phyloP scores from a whole-genome alignment of 2,329 filamentous ascomycete genomes.

The Ophiostoma pallidulum region DNA sequence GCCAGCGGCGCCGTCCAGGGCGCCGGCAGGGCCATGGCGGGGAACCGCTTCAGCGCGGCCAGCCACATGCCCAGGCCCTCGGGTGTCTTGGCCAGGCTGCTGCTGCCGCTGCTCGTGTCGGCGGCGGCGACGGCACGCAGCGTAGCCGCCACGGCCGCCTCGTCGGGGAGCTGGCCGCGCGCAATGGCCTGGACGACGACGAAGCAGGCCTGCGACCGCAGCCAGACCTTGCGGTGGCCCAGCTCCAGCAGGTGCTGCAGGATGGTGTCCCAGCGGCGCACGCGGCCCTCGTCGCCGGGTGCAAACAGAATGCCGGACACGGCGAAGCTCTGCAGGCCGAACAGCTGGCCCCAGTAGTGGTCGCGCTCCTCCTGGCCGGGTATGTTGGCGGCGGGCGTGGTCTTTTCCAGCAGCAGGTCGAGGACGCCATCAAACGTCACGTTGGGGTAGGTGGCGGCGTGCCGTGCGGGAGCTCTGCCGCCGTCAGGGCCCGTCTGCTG shows the following conservation, averaged over 20 bases:
- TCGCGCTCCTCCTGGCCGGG: conserved; percentile 73
- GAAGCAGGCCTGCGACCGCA: conserved; percentile 79
- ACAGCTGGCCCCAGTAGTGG: conserved; percentile 74
- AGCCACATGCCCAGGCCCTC: conserved; percentile 90
- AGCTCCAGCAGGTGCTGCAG: conserved; percentile 65
- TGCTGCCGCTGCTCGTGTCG: conserved; percentile 23
- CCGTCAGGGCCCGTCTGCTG: conserved; percentile 16
- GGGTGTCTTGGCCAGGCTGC: conserved; percentile 64
- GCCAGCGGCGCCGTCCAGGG: conserved; percentile 74
- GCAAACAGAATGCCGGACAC: conserved; percentile 64
- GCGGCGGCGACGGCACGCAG: conserved; percentile 52
- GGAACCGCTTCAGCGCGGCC: conserved; percentile 53
- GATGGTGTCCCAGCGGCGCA: conserved; percentile 53
- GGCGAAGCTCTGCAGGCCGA: conserved; percentile 79
- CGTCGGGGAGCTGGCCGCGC: conserved; percentile 41
- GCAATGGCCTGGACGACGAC: conserved; percentile 65
- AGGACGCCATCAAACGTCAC: conserved; percentile 49
- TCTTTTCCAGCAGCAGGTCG: conserved; percentile 45
- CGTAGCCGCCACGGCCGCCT: conserved; percentile 47
- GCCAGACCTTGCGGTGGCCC: conserved; percentile 75
- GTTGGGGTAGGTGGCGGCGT: conserved; percentile 38
- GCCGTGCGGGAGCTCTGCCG: conserved; percentile 18
- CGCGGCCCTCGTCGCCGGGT: neutral
- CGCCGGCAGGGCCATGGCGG: conserved; percentile 55
- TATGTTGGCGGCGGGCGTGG: conserved; percentile 42